A percentile compares a stretch with the other conserved stretches of the same genome.
Conservation (phyloP, 176 grass and related monocot species). For the Oryza longistaminata region DNA sequence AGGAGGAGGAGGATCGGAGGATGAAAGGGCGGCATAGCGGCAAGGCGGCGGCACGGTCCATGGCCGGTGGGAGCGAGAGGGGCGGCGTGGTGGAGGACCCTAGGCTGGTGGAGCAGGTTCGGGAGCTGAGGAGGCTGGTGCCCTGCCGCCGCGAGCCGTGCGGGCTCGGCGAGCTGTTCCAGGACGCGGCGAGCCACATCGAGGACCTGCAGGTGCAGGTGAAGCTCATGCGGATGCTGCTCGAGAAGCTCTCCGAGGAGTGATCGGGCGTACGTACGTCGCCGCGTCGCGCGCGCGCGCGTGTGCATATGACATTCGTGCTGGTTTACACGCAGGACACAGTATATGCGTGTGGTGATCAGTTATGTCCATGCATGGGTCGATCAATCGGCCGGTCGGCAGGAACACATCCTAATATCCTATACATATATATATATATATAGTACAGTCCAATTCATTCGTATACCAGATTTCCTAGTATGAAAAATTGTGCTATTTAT, state of each 20-base stretch:
- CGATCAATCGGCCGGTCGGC: background rate
- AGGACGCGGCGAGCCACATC: slow-evolving; percentile 45
- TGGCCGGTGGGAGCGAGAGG: background rate
- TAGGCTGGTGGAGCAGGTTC: slow-evolving; percentile 11
- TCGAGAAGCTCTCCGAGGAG: slow-evolving; percentile 48
- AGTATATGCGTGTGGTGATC: background rate
- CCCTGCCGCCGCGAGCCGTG: slow-evolving; percentile 41
- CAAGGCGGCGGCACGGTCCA: background rate
- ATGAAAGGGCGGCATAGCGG: background rate
- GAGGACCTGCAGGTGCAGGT: slow-evolving; percentile 48
- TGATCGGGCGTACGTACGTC: slow-evolving; percentile 17
- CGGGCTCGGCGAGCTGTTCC: slow-evolving; percentile 52
- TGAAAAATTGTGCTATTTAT: background rate
- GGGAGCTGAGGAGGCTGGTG: slow-evolving; percentile 57
- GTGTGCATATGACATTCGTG: background rate
- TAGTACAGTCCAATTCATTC: slow-evolving; percentile 18
- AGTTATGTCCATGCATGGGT: slow-evolving; percentile 1
- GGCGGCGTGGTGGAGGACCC: background rate
- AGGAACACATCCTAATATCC: background rate
- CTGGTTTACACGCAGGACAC: background rate
- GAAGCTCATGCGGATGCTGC: slow-evolving; percentile 51
- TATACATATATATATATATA: background rate
- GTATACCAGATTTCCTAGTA: slow-evolving; percentile 1
- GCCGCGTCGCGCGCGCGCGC: too few relatives aligned
- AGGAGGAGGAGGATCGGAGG: background rate